Percentiles rank a stretch among this genome's conserved stretches.
phyloP scores from a whole-genome alignment of 768 basidiomycete species.

The Myochromella boudieri region DNA sequence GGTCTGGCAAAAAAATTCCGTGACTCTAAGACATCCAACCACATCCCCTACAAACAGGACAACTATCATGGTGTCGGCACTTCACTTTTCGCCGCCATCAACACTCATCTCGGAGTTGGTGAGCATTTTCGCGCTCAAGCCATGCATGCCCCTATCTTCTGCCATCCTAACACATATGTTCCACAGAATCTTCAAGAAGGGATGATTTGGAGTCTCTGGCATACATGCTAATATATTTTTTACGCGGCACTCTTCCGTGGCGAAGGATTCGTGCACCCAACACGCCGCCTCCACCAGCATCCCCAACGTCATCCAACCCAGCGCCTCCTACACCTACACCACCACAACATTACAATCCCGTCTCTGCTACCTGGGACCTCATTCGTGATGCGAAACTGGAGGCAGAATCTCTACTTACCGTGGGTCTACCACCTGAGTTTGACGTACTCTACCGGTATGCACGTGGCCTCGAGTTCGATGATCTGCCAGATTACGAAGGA shows the following conservation, averaged over 20 bases:
- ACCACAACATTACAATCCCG: conserved; percentile 45
- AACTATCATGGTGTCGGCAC: conserved; percentile 81
- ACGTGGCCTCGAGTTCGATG: conserved; percentile 81
- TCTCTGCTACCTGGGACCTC: conserved; percentile 72
- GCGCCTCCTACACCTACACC: conserved; percentile 12
- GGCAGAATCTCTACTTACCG: conserved; percentile 65
- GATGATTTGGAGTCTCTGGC: conserved; percentile 81
- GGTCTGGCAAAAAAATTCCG: conserved; percentile 81
- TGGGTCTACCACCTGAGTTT: conserved; percentile 79
- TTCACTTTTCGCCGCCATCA: conserved; percentile 71
- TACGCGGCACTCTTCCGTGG: conserved; percentile 79
- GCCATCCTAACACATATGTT: conserved; percentile 6
- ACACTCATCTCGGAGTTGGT: conserved; percentile 76
- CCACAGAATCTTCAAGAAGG: conserved; percentile 67
- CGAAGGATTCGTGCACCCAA: conserved; percentile 62
- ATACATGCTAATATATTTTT: conserved; percentile 82
- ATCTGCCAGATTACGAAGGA: conserved; percentile 87
- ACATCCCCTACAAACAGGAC: conserved; percentile 73
- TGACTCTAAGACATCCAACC: conserved; percentile 60
- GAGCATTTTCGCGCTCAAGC: conserved; percentile 22
- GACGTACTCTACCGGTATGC: conserved; percentile 80
- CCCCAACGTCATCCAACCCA: conserved; percentile 19
- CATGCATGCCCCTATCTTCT: conserved; percentile 1
- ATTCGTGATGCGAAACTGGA: conserved; percentile 74
- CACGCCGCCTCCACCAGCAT: conserved; percentile 27